Evolutionary conservation across 176 grass and related monocot species (phyloP), one percentile per base, ranked within the genome.

Genomic region (Microstegium vimineum): DNA sequence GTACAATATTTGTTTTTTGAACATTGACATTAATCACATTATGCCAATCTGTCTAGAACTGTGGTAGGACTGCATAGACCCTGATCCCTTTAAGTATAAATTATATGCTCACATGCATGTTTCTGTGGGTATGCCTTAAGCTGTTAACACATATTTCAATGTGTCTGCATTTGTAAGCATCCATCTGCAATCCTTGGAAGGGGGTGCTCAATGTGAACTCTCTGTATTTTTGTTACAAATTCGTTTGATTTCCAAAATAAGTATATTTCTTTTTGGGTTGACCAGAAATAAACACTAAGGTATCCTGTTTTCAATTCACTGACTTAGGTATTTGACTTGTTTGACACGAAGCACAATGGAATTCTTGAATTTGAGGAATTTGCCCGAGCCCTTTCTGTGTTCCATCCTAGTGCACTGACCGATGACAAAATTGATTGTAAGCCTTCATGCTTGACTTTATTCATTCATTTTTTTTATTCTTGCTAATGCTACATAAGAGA

Each of bases 341-440:
- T 95, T 46, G 93, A 95, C 83, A 87, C 81, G 6, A 95, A 92
- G 63, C 87, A 95, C 64, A 95, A 92, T 88, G 93, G 87, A 15
- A 86, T 87, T 86, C 84, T 95, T 9, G 87, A 86, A 68, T 92
- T 95, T 70, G 93, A 95, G 85, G 93, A 95, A 80, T 95, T 90
- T 82, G 90, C 85, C n/a, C 79, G 79, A 57, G 93, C 93, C 68
- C 87, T 95, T 72, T 92, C 90, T 40, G 90, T 95, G 17, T 95
- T 95, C 74, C 93, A 95, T 88, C 93, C 93, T 64, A 88, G 85
- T 88, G 90, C 93, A 40, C 70, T 85, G 51, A 17, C 84, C 10
- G 93, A 92, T 43, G 90, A 95, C 32, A 95, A 95, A 88, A 90
- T 95, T 67, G 87, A 95, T 66, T 95, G 93, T 95, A 80, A 92